These are phyloP conservation scores for Stemphylium lycopersici DNA, from an alignment of 2,329 filamentous ascomycete genomes.

Conservation along the genomic window DNA sequence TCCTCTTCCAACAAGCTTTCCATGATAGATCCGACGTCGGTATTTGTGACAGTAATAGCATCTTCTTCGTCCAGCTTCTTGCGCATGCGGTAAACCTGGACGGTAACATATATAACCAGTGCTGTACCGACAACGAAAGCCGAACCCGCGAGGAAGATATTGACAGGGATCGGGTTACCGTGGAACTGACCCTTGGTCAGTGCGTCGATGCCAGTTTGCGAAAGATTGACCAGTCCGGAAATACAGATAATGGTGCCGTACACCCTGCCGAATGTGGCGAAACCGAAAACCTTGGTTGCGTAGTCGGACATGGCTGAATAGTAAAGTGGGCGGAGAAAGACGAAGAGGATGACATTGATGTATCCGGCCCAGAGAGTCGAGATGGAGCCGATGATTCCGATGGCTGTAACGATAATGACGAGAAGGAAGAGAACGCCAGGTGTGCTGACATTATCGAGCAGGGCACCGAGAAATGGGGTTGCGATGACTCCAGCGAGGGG, in stretches of 20 bases:
- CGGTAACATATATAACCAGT: slow-evolving; percentile 58
- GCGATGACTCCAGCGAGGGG: slow-evolving; percentile 79
- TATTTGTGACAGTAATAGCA: slow-evolving; percentile 68
- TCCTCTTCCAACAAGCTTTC: slow-evolving; percentile 47
- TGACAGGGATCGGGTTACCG: slow-evolving; percentile 77
- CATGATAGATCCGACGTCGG: slow-evolving; percentile 69
- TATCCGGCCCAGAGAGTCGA: slow-evolving; percentile 74
- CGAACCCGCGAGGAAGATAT: slow-evolving; percentile 66
- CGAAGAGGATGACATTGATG: slow-evolving; percentile 76
- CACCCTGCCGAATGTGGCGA: slow-evolving; percentile 85
- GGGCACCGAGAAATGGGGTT: slow-evolving; percentile 80
- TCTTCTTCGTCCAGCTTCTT: slow-evolving; percentile 45
- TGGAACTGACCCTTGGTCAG: slow-evolving; percentile 74
- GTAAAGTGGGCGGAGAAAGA: slow-evolving; percentile 84
- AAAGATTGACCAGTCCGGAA: slow-evolving; percentile 80
- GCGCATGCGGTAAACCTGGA: slow-evolving; percentile 40
- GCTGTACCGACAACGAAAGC: slow-evolving; percentile 68
- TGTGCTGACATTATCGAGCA: slow-evolving; percentile 78
- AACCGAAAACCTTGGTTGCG: slow-evolving; percentile 87
- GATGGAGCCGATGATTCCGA: slow-evolving; percentile 76
- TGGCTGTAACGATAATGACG: slow-evolving; percentile 70
- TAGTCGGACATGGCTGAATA: slow-evolving; percentile 91
- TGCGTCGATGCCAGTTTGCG: slow-evolving; percentile 77
- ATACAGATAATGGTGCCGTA: slow-evolving; percentile 88
- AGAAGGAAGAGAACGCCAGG: slow-evolving; percentile 72